phyloP scores from a whole-genome alignment of 768 basidiomycete genomes.

The Lanmaoa rubissima region DNA sequence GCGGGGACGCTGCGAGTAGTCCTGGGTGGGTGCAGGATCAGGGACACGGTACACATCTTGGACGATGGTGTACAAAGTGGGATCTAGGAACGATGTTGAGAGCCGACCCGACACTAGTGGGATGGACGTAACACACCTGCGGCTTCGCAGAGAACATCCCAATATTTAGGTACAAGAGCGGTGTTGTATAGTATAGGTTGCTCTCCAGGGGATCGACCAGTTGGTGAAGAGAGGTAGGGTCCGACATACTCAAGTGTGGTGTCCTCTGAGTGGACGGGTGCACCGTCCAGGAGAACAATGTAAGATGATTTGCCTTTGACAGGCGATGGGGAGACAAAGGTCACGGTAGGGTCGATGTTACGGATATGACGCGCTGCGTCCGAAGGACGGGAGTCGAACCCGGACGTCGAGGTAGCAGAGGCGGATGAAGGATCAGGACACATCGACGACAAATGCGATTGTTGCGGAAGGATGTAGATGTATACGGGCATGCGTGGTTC shows the following conservation, averaged over 20 bases:
- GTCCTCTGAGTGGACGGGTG: slow-evolving; percentile 51
- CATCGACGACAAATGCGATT: slow-evolving; percentile 8
- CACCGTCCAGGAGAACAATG: slow-evolving; percentile 50
- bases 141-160: slow-evolving; percentile 56
- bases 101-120: neutral
- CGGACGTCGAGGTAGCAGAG: slow-evolving; percentile 1
- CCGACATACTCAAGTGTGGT: slow-evolving; percentile 36
- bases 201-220: slow-evolving; percentile 26
- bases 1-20: slow-evolving; percentile 22
- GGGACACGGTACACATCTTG: slow-evolving; percentile 52
- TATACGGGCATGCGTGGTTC: slow-evolving; percentile 32
- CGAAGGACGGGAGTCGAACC: neutral
- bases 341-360: slow-evolving; percentile 65
- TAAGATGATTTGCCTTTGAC: slow-evolving; percentile 55
- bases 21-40: slow-evolving; percentile 23
- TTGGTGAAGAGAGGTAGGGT: slow-evolving; percentile 31
- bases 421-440: neutral
- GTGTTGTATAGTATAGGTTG: slow-evolving; percentile 54
- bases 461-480: slow-evolving; percentile 33
- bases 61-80: slow-evolving; percentile 61
- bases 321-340: slow-evolving; percentile 50
- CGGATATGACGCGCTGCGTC: slow-evolving; percentile 50
- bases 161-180: slow-evolving; percentile 60
- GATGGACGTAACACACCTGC: slow-evolving; percentile 40
- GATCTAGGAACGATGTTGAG: slow-evolving; percentile 44